These are phyloP conservation scores for Cutaneotrichosporon cyanovorans DNA, from an alignment of 1,284 basidiomycete genomes.

Conservation along the genomic window DNA sequence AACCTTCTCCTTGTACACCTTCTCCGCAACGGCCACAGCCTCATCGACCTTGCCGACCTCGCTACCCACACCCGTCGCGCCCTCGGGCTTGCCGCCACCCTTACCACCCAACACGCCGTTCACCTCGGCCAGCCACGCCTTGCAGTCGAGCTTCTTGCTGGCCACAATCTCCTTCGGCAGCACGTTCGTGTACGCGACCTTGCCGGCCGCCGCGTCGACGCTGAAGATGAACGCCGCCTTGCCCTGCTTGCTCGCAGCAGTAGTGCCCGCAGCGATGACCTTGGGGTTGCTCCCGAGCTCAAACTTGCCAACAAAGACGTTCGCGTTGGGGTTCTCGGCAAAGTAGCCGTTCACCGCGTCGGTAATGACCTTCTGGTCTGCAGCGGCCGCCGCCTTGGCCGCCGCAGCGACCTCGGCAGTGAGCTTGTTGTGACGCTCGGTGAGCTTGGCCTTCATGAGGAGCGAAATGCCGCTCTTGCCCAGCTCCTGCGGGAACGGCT, in stretches of 20 bases:
- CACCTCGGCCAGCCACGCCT: constrained; percentile 73
- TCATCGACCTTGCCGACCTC: constrained; percentile 61
- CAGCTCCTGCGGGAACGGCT: constrained; percentile 79
- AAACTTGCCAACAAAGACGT: constrained; percentile 61
- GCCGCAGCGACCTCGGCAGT: constrained; percentile 81
- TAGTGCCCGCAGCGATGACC: constrained; percentile 54
- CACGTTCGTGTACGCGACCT: constrained; percentile 82
- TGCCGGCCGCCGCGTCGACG: constrained; percentile 59
- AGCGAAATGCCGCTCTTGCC: constrained; percentile 82
- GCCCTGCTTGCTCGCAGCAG: constrained; percentile 63
- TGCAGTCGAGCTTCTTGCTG: constrained; percentile 61
- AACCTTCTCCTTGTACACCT: constrained; percentile 26
- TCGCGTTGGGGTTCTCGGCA: constrained; percentile 62
- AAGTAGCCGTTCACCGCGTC: constrained; percentile 67
- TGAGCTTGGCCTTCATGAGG: constrained; percentile 70
- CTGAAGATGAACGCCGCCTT: constrained; percentile 88
- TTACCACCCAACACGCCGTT: constrained; percentile 76
- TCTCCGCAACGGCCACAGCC: constrained; percentile 55
- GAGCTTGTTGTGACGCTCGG: constrained; percentile 62
- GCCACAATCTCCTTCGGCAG: constrained; percentile 60
- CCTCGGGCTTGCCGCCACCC: constrained; percentile 87
- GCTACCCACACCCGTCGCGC: constrained; percentile 74
- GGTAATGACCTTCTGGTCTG: constrained; percentile 67
- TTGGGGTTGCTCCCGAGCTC: constrained; percentile 63
- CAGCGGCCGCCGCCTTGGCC: constrained; percentile 70